Percentiles rank a stretch among this genome's conserved stretches.
Evolutionary conservation across 2,329 filamentous ascomycete genomes (phyloP).

Genomic region (Diaporthe caulivora): DNA sequence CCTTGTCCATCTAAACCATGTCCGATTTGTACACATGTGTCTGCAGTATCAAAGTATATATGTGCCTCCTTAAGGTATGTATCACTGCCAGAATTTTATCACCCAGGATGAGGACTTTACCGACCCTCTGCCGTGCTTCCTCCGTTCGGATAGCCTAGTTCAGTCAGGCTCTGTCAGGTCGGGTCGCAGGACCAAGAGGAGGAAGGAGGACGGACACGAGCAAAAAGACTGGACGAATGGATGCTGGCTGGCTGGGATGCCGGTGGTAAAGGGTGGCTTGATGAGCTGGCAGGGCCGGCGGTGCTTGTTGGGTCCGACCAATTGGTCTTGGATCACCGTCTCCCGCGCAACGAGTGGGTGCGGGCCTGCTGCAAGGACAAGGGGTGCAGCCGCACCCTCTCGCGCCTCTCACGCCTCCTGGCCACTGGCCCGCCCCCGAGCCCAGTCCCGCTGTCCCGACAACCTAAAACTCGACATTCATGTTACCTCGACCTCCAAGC

Average conservation of each 20-base stretch:
- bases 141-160: constrained; percentile 12
- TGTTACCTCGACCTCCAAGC: neutral
- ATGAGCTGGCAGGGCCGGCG: constrained; percentile 47
- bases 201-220: neutral
- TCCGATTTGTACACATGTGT: neutral
- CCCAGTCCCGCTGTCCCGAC: constrained; percentile 13
- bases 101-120: constrained; percentile 8
- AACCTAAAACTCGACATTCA: neutral
- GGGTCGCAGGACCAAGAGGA: neutral
- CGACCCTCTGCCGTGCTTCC: constrained; percentile 7
- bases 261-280: constrained; percentile 45
- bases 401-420: no score
- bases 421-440: neutral
- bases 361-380: constrained; percentile 38
- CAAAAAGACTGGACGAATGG: neutral
- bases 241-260: constrained; percentile 44
- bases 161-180: neutral
- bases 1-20: neutral
- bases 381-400: constrained; percentile 26
- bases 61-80: neutral
- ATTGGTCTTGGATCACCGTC: constrained; percentile 45
- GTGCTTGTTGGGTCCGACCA: constrained; percentile 46
- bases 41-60: neutral
- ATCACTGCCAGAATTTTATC: neutral
- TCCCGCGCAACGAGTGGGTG: constrained; percentile 43